Conservation (phyloP, 306 rosid species). For the Cicer bijugum region DNA sequence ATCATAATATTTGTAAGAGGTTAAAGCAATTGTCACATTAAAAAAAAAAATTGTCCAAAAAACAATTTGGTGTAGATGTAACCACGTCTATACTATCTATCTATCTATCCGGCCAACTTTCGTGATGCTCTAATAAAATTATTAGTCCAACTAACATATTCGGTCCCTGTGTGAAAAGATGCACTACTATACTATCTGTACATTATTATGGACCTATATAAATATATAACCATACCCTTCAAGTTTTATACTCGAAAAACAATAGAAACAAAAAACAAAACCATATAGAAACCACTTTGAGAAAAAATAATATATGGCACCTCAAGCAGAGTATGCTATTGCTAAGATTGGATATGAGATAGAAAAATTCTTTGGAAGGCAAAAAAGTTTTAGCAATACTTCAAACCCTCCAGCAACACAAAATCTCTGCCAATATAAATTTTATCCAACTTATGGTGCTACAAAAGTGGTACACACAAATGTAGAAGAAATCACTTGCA, state of each 20-base stretch:
- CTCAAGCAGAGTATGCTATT: conserved; percentile 48
- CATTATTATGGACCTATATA: conserved; percentile 41
- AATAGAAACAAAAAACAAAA: not conserved
- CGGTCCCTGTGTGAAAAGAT: conserved; percentile 29
- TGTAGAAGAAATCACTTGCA: conserved; percentile 51
- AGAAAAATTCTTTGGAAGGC: conserved; percentile 48
- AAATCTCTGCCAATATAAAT: conserved; percentile 53
- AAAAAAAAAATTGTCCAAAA: not conserved
- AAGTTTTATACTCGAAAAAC: conserved; percentile 26
- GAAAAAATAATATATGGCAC: conserved; percentile 48
- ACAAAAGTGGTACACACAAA: conserved; percentile 48
- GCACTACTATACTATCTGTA: not conserved
- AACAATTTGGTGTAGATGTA: conserved; percentile 34
- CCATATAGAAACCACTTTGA: not conserved
- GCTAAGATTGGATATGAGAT: conserved; percentile 48
- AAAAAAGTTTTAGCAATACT: conserved; percentile 43
- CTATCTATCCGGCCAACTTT: conserved; percentile 30
- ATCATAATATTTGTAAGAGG: no score
- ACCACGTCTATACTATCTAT: conserved; percentile 35
- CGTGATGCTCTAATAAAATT: conserved; percentile 37
- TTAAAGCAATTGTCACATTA: no score
- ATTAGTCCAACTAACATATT: conserved; percentile 12
- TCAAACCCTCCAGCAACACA: conserved; percentile 24
- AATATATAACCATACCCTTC: conserved; percentile 28
- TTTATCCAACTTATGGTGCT: conserved; percentile 46